Evolutionary conservation across 495 filamentous ascomycete species (phyloP).

Genomic region (Xanthoparmelia taractica): DNA sequence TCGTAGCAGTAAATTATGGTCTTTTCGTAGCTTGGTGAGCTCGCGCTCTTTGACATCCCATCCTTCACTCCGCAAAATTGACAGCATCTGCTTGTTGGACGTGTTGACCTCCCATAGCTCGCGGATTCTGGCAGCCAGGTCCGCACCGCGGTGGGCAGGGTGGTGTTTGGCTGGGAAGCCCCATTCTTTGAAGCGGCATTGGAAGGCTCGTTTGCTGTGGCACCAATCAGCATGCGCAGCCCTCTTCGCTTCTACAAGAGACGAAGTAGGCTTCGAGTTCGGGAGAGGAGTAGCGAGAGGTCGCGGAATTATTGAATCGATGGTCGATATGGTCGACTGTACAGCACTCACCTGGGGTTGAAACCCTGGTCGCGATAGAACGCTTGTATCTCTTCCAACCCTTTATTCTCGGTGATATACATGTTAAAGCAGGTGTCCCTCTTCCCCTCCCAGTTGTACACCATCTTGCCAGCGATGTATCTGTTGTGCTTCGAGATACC

Average conservation of each 20-base stretch:
- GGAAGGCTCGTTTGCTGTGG: slow-evolving; percentile 61
- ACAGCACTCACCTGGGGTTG: slow-evolving; percentile 49
- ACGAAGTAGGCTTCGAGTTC: not conserved
- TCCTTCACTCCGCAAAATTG: slow-evolving; percentile 60
- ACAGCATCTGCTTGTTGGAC: slow-evolving; percentile 62
- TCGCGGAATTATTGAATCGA: not conserved
- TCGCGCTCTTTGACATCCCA: slow-evolving; percentile 63
- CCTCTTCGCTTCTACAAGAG: not conserved
- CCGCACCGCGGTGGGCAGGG: slow-evolving; percentile 57
- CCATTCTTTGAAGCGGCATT: slow-evolving; percentile 70
- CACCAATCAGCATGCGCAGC: not conserved
- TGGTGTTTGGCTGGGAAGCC: slow-evolving; percentile 66
- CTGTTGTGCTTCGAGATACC: not conserved
- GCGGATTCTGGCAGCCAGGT: slow-evolving; percentile 57
- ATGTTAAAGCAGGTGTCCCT: slow-evolving; percentile 59
- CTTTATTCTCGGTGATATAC: slow-evolving; percentile 65
- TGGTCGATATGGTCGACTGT: slow-evolving; percentile 10
- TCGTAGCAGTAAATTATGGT: slow-evolving; percentile 57
- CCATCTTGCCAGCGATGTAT: slow-evolving; percentile 42
- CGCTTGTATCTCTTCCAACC: slow-evolving; percentile 60
- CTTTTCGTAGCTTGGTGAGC: slow-evolving; percentile 55
- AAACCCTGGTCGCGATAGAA: slow-evolving; percentile 57
- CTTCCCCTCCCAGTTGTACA: slow-evolving; percentile 69
- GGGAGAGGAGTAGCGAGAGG: slow-evolving; percentile 4
- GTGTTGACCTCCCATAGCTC: slow-evolving; percentile 71